phyloP scores from a whole-genome alignment of 2,329 filamentous ascomycete species.

The Sclerotinia minor region DNA sequence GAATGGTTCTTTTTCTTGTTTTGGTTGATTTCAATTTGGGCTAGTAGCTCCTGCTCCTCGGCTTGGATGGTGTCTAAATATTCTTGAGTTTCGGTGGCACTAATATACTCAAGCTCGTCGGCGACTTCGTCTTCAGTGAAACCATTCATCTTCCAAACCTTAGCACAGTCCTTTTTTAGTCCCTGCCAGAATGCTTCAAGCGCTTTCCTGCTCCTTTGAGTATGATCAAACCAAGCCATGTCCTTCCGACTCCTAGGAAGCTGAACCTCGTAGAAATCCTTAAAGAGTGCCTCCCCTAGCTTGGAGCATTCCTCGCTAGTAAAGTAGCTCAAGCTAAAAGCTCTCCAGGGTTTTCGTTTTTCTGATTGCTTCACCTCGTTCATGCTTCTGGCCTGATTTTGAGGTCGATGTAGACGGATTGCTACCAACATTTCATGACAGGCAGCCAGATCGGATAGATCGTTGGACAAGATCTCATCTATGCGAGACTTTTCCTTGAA shows the following conservation, averaged over 20 bases:
- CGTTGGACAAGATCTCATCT: slow-evolving; percentile 21
- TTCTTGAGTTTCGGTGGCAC: not conserved
- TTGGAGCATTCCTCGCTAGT: not conserved
- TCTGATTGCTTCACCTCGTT: slow-evolving; percentile 12
- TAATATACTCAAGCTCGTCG: not conserved
- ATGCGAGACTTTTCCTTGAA: slow-evolving; percentile 18
- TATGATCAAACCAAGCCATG: not conserved
- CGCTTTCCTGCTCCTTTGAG: not conserved
- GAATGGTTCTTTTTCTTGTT: not conserved
- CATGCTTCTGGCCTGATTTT: not conserved
- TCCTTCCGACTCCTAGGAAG: not conserved
- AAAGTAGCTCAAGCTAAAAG: not conserved
- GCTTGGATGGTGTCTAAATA: not conserved
- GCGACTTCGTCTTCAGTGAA: not conserved
- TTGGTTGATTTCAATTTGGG: not conserved
- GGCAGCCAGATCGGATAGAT: slow-evolving; percentile 23
- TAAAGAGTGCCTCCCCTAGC: not conserved
- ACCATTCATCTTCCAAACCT: not conserved
- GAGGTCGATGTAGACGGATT: slow-evolving; percentile 21
- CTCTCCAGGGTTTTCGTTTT: not conserved
- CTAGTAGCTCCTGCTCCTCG: not conserved
- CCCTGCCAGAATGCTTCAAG: not conserved
- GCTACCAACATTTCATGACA: slow-evolving; percentile 24
- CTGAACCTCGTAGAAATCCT: not conserved
- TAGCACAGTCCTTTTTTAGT: not conserved